Evolutionary conservation across 75 land plant genomes (phyloP), one percentile per base, ranked within the genome.

Genomic region (Adiantum capillusveneris): DNA sequence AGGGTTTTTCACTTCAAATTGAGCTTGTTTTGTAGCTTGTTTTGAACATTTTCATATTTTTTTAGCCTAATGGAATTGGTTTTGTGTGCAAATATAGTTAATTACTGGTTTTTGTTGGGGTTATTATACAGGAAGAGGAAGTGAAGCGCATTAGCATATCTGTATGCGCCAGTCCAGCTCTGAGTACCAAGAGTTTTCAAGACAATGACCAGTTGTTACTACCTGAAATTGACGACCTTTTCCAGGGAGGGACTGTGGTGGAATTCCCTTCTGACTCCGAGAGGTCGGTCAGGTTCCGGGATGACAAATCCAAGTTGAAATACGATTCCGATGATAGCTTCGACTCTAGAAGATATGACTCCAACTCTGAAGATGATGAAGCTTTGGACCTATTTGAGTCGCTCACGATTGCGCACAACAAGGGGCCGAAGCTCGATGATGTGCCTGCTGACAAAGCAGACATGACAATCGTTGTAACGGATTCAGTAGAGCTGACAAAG

Each of bases 221-320:
- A 11, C 91, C 95, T 11, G 98, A 90, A 53, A 79, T 90, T 52
- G 88, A 95, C 29, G 71, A 78, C n/a, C 78, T 95, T 36, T 37
- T 95, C 13, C 74, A 83, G 1, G 76, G 81, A 16, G 84, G 79
- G 57, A 34, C 37, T 34, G 37, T 34, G n/a, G 57, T 84, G 34
- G 86, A 85, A 25, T 67, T 73, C 25, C 55, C 56, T 13, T 63
- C 74, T 11, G 66, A 54, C 13, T 51, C 27, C 21, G 41, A 70
- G 20, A 37, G 41, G 37, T 77, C 70, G 31, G 60, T 70, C 19
- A 37, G 18, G 58, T 71, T 60, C 45, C 62, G 53, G 25, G 62
- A 45, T 54, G 78, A 71, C 39, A 29, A 31, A 16, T 46, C 50
- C 6, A 31, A 20, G 39, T 5, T 13, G 6, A 55, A 18, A 18